These are phyloP conservation scores for Candida rishiriensis DNA, from an alignment of 805 yeast species.

Conservation along the genomic window DNA sequence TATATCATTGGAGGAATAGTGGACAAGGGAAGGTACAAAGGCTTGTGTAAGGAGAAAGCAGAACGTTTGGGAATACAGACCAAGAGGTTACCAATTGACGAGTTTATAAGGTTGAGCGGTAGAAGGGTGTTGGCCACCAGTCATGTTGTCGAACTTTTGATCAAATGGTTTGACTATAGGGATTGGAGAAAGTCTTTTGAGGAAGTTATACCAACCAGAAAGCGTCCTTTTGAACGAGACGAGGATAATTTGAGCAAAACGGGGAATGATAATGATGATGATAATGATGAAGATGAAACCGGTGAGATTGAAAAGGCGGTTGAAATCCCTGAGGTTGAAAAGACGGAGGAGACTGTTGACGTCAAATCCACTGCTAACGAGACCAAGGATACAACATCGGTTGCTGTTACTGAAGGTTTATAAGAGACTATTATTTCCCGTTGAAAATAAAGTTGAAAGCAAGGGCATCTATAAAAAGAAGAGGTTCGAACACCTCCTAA, in stretches of 20 bases:
- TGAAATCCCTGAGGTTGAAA: neutral
- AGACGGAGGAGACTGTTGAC: slow-evolving; percentile 2
- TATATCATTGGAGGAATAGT: slow-evolving; percentile 95
- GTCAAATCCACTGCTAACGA: too few relatives aligned
- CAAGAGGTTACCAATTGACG: slow-evolving; percentile 81
- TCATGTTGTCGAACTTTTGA: slow-evolving; percentile 85
- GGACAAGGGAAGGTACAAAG: slow-evolving; percentile 86
- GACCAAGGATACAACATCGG: too few relatives aligned
- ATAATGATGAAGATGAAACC: neutral
- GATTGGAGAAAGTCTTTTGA: slow-evolving; percentile 90
- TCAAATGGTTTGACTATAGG: slow-evolving; percentile 70
- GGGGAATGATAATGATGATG: neutral
- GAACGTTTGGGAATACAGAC: slow-evolving; percentile 63
- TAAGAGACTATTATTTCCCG: too few relatives aligned
- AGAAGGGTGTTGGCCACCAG: slow-evolving; percentile 88
- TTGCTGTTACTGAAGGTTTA: too few relatives aligned
- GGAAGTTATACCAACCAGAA: slow-evolving; percentile 80
- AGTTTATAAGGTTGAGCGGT: slow-evolving; percentile 76
- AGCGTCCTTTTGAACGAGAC: slow-evolving; percentile 34
- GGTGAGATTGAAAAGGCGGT: slow-evolving; percentile 1
- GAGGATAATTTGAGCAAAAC: slow-evolving; percentile 2
- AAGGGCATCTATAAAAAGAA: too few relatives aligned
- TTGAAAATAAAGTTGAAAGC: too few relatives aligned
- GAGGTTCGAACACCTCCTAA: too few relatives aligned
- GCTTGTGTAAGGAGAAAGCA: slow-evolving; percentile 79